Percentiles rank a stretch among this genome's conserved stretches.
Evolutionary conservation across 139 green algal species (phyloP).

Genomic region (Tetraselmis striata): DNA sequence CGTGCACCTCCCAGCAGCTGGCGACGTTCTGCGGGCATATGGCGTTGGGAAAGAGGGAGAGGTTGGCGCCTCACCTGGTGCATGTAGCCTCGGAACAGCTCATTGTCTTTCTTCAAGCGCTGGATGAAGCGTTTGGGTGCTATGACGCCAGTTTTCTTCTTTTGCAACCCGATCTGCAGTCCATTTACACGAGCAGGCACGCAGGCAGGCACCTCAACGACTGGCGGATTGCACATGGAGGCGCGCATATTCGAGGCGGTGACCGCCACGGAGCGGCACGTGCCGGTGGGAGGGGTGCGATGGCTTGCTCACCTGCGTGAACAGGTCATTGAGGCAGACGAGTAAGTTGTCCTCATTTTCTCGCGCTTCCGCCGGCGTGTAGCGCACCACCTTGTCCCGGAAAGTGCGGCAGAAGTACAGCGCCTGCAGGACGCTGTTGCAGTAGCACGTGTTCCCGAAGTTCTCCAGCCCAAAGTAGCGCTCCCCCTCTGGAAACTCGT

Average conservation of each 20-base stretch:
- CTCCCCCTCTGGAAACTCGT: constrained; percentile 70
- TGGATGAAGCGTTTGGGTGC: constrained; percentile 84
- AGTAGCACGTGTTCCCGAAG: constrained; percentile 99
- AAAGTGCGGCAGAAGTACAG: constrained; percentile 89
- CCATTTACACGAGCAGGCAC: neutral
- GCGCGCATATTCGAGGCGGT: too few species aligned
- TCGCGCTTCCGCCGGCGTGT: constrained; percentile 30
- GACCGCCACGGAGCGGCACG: neutral
- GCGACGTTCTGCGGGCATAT: too few species aligned
- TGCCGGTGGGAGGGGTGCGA: neutral
- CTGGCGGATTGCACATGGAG: too few species aligned
- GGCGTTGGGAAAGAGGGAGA: neutral
- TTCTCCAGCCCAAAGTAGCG: constrained; percentile 96
- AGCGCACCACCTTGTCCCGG: constrained; percentile 70
- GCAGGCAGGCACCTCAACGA: constrained; percentile 20
- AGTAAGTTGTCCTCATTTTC: constrained; percentile 81
- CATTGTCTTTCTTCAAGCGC: constrained; percentile 87
- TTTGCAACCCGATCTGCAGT: constrained; percentile 71
- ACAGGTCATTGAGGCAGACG: constrained; percentile 83
- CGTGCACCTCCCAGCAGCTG: too few species aligned
- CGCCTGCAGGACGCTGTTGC: constrained; percentile 91
- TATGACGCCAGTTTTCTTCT: constrained; percentile 83
- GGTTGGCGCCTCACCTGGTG: constrained; percentile 62
- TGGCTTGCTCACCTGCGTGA: constrained; percentile 48
- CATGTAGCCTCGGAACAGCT: constrained; percentile 89